Evolutionary conservation across 2,329 filamentous ascomycete species (phyloP), one percentile per base, ranked within the genome.

Genomic region (Colletotrichum sp.): DNA sequence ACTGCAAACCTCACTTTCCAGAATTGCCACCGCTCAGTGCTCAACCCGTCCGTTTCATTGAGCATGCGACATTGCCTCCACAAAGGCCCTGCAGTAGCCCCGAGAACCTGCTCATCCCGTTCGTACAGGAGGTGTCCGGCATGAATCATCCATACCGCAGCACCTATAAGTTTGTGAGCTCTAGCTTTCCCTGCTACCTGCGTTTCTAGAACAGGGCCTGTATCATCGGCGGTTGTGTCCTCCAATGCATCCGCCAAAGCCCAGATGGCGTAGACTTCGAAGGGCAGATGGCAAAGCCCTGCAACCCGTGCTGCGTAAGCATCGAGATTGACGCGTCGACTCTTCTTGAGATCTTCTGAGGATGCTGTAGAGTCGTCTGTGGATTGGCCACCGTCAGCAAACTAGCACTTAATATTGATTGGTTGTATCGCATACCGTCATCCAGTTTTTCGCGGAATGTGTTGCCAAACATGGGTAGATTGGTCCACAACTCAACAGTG

Each of bases 171-270:
- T 6, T 58, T 58, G 24, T 58, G 5, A 9, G 0, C 13, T 28
- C 0, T 16, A 28, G 8, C 24, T 10, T 58, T 13, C 1, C 2
- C 8, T 12, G 0, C 13, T 10, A 0, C 1, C 43, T 21, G 43
- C 7, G 8, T 1, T 52, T 52, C 6, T 52, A 21, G 18, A 58
- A 13, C 0, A 58, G 55, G 21, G 0, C 9, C 15, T 28, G 24
- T 0, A 1, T 28, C 3, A 7, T 26, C 8, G 8, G 55, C n/a
- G 13, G 0, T 28, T 16, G 55, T 1, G 9, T 28, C 24, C 15
- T 58, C 55, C 55, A 58, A 28, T 9, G 55, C 24, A 12, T 2
- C 15, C 13, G 18, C 55, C 21, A 58, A 28, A 28, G 55, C 24
- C 55, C 55, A 58, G 26, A 58, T 58, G 13, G 55, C 55, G 21